phyloP scores from a whole-genome alignment of 2,329 filamentous ascomycete species.

The Fusarium sp. region DNA sequence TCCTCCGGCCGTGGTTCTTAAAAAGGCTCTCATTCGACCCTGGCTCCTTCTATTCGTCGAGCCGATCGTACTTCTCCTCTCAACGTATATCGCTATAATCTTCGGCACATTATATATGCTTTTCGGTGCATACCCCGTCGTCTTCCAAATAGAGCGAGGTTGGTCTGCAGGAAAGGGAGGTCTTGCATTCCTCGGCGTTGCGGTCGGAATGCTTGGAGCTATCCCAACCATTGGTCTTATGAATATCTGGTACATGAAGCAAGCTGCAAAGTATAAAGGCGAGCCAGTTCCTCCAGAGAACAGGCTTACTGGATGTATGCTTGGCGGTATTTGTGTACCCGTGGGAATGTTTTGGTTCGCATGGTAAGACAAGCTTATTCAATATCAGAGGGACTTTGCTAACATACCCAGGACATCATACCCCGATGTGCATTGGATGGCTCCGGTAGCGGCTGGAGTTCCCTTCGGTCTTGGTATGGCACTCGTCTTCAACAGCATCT shows the following conservation, averaged over 20 bases:
- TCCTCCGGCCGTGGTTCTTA: constrained; percentile 61
- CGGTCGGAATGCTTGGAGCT: constrained; percentile 70
- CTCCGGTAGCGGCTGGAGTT: constrained; percentile 58
- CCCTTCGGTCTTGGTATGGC: constrained; percentile 70
- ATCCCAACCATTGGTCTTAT: constrained; percentile 64
- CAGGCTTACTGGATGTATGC: constrained; percentile 69
- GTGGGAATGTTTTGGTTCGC: constrained; percentile 74
- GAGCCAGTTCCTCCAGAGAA: constrained; percentile 72
- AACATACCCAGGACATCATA: constrained; percentile 36
- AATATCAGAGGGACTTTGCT: neutral
- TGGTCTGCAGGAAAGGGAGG: constrained; percentile 70
- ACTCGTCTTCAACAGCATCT: constrained; percentile 72
- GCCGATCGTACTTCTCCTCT: constrained; percentile 73
- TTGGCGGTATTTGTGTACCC: constrained; percentile 70
- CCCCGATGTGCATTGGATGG: constrained; percentile 65
- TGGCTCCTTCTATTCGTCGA: constrained; percentile 74
- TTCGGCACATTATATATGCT: constrained; percentile 67
- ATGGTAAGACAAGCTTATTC: constrained; percentile 58
- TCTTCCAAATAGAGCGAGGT: constrained; percentile 69
- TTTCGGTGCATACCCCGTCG: constrained; percentile 68
- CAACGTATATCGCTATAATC: constrained; percentile 71
- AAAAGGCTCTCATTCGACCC: constrained; percentile 68
- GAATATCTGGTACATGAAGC: constrained; percentile 64
- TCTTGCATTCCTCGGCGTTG: constrained; percentile 73
- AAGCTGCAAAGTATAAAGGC: constrained; percentile 57